Conservation (phyloP, 345 rosid species). For the Rhodamnia rubescens region DNA sequence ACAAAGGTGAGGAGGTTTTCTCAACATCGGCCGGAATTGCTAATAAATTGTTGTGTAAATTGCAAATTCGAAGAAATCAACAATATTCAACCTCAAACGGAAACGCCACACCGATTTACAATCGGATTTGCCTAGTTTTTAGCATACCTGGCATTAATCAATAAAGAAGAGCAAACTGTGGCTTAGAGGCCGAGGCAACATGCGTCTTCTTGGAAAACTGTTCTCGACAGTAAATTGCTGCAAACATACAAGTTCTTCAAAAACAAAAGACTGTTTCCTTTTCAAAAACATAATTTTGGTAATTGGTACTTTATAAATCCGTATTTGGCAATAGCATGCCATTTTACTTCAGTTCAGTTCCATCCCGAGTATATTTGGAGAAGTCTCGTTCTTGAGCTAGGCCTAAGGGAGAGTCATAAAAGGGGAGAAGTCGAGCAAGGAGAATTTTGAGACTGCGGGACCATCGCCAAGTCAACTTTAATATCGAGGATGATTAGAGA, state of each 20-base stretch:
- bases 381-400: neutral
- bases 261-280: neutral
- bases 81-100: neutral
- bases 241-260: neutral
- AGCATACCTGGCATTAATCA: neutral
- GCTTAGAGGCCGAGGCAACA: neutral
- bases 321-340: neutral
- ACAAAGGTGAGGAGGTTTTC: neutral
- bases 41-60: neutral
- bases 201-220: neutral
- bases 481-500: neutral
- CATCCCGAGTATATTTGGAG: neutral
- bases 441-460: neutral
- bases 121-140: neutral
- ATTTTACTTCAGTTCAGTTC: neutral
- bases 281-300: neutral
- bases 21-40: neutral
- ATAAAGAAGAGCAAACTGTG: neutral
- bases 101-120: neutral
- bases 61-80: neutral
- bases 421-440: neutral
- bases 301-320: neutral
- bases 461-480: neutral
- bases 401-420: neutral
- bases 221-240: neutral